Percentiles rank a stretch among this genome's conserved stretches.
Conservation (phyloP, 441 rosid species). For the Gossypium davidsonii region DNA sequence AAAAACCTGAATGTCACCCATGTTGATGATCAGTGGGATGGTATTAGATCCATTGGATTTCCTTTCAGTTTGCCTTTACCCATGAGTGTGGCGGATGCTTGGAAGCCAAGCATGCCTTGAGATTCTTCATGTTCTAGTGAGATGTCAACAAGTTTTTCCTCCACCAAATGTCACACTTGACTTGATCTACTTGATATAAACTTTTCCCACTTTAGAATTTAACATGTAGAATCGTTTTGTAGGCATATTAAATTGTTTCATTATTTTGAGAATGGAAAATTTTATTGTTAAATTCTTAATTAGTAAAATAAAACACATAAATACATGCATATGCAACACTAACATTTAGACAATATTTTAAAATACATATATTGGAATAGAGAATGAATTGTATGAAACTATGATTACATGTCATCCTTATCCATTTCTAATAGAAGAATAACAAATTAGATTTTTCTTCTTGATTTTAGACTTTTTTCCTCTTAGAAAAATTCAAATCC, state of each 20-base stretch:
- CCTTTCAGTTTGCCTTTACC: constrained; percentile 26
- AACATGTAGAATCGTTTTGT: not conserved
- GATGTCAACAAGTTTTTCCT: constrained; percentile 30
- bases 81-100: constrained; percentile 25
- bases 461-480: no score
- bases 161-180: constrained; percentile 35
- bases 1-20: constrained; percentile 15
- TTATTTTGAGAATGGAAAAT: not conserved
- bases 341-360: not conserved
- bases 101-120: constrained; percentile 46
- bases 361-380: not conserved
- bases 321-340: not conserved
- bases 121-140: constrained; percentile 36
- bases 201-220: not conserved
- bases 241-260: not conserved
- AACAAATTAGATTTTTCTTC: no score
- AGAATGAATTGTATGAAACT: no score
- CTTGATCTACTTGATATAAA: constrained; percentile 15
- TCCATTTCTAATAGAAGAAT: no score
- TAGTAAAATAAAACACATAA: not conserved
- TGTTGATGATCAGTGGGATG: constrained; percentile 29
- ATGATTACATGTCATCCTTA: no score
- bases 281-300: not conserved
- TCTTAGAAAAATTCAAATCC: no score
- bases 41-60: constrained; percentile 24